These are phyloP conservation scores for Zygosaccharomyces kombuchaensis DNA, from an alignment of 805 yeast species.

Conservation along the genomic window DNA sequence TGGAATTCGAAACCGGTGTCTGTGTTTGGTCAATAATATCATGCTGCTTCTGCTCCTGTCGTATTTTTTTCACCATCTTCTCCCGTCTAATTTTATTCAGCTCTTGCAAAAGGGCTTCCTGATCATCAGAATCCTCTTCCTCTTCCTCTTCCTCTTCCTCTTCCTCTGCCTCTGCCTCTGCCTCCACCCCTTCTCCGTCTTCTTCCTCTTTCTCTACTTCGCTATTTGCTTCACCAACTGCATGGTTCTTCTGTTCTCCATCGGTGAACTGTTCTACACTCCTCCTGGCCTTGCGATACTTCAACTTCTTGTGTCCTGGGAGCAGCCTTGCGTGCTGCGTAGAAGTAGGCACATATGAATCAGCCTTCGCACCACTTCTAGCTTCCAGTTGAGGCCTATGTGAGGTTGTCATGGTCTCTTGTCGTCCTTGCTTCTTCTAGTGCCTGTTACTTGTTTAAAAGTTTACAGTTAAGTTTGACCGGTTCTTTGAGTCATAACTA, in stretches of 20 bases:
- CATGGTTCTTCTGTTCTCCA: conserved; percentile 7
- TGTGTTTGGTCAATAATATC: conserved; percentile 19
- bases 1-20: conserved; percentile 15
- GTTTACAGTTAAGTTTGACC: not conserved
- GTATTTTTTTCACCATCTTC: conserved; percentile 26
- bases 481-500: not conserved
- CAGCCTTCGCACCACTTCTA: conserved; percentile 46
- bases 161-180: conserved; percentile 34
- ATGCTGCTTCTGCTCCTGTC: conserved; percentile 27
- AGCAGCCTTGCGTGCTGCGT: conserved; percentile 50
- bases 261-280: not conserved
- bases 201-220: conserved; percentile 11
- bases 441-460: not conserved
- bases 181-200: conserved; percentile 36
- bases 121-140: conserved; percentile 33
- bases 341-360: conserved; percentile 38
- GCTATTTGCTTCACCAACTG: conserved; percentile 9
- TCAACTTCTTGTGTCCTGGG: conserved; percentile 53
- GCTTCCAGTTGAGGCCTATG: conserved; percentile 70
- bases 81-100: conserved; percentile 39
- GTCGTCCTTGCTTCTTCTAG: not conserved
- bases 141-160: conserved; percentile 28
- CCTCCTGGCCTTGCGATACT: conserved; percentile 40
- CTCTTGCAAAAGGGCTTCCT: conserved; percentile 42
- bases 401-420: conserved; percentile 55